These are phyloP conservation scores for Solanum tarapatanum DNA, from an alignment of 257 asterid genomes.

Conservation along the genomic window DNA sequence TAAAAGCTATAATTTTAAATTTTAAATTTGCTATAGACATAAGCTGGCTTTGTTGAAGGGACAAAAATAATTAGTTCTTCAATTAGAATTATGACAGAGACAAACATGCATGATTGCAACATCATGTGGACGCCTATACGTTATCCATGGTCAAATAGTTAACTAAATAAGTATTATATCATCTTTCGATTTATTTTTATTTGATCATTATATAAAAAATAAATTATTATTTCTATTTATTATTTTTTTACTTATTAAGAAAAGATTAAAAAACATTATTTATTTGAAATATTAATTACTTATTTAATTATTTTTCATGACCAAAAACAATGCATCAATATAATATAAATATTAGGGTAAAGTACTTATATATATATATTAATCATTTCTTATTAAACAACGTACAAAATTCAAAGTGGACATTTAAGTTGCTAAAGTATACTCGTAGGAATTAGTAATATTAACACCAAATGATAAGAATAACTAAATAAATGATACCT, in stretches of 20 bases:
- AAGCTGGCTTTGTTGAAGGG: background rate
- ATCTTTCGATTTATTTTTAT: too few relatives aligned
- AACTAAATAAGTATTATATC: too few relatives aligned
- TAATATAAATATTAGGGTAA: too few relatives aligned
- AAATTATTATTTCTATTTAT: too few relatives aligned
- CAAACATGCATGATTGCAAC: background rate
- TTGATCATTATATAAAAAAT: too few relatives aligned
- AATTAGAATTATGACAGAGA: background rate
- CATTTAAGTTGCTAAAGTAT: background rate
- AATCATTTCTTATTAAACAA: too few relatives aligned
- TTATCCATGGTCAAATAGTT: background rate
- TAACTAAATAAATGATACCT: background rate
- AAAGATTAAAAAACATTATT: too few relatives aligned
- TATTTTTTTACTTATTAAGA: too few relatives aligned
- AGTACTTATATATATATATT: too few relatives aligned
- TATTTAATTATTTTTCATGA: too few relatives aligned
- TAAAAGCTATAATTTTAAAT: background rate
- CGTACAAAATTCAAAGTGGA: background rate
- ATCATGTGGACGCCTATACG: background rate
- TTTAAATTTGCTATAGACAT: background rate
- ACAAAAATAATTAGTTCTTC: background rate
- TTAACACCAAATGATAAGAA: background rate
- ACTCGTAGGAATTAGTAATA: too few relatives aligned
- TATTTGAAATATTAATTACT: too few relatives aligned
- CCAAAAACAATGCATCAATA: background rate